Evolutionary conservation across 2,329 filamentous ascomycete species (phyloP).

Genomic region (Microcyclospora pomicola): DNA sequence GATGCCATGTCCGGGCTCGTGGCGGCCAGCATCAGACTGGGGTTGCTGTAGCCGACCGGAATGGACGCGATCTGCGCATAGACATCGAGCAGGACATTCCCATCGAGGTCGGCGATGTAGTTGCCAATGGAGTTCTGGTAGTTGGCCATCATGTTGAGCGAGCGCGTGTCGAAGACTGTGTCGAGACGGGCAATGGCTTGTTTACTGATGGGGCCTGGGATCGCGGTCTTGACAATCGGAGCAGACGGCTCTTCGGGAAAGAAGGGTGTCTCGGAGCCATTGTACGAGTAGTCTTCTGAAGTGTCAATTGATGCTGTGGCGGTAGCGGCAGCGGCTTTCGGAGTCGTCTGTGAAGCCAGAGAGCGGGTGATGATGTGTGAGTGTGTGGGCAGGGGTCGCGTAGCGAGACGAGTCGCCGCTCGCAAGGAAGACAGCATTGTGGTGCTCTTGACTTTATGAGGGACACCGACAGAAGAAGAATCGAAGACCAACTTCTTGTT

Average conservation of each 20-base stretch:
- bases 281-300: constrained; percentile 8
- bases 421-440: background rate
- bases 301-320: constrained; percentile 17
- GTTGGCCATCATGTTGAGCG: constrained; percentile 69
- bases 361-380: constrained; percentile 1
- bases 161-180: constrained; percentile 72
- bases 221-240: constrained; percentile 42
- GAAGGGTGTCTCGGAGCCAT: constrained; percentile 16
- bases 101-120: constrained; percentile 62
- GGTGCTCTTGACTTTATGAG: too few relatives aligned
- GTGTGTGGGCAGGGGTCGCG: background rate
- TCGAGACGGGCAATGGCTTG: constrained; percentile 56
- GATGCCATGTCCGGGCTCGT: constrained; percentile 65
- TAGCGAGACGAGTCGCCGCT: background rate
- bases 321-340: constrained; percentile 19
- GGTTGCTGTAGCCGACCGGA: constrained; percentile 86
- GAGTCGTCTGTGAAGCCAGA: constrained; percentile 20
- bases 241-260: constrained; percentile 44
- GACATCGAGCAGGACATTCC: constrained; percentile 60
- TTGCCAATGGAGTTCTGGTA: constrained; percentile 65
- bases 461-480: too few relatives aligned
- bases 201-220: constrained; percentile 65
- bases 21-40: constrained; percentile 54
- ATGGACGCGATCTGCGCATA: constrained; percentile 91
- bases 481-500: constrained; percentile 2